These are phyloP conservation scores for Dipteronia dyeriana DNA, from an alignment of 345 rosid genomes.

Conservation along the genomic window DNA sequence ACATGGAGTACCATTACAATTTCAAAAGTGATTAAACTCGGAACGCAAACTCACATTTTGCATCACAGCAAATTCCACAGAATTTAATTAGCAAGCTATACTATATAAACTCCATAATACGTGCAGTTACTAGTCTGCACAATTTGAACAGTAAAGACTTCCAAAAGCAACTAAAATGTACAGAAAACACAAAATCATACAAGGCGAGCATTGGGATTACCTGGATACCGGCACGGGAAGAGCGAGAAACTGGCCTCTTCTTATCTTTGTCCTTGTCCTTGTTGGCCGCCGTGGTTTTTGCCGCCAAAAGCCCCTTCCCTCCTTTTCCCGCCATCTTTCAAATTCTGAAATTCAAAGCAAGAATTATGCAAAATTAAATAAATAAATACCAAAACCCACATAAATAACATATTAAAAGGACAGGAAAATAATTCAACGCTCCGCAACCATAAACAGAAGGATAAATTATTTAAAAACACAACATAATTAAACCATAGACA, in stretches of 20 bases:
- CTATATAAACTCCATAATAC: background rate
- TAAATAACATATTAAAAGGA: background rate
- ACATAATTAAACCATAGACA: background rate
- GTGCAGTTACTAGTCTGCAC: background rate
- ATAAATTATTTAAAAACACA: background rate
- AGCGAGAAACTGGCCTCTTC: constrained; percentile 83
- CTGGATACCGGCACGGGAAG: constrained; percentile 96
- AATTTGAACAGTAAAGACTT: background rate
- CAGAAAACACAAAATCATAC: background rate
- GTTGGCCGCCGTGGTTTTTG: constrained; percentile 79
- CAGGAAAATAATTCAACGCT: background rate
- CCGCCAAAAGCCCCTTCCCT: constrained; percentile 77
- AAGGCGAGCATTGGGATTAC: constrained; percentile 20
- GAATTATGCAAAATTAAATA: background rate
- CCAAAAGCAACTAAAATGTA: background rate
- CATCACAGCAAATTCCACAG: background rate
- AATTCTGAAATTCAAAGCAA: background rate
- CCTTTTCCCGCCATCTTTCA: constrained; percentile 88
- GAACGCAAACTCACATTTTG: background rate
- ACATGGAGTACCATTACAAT: background rate
- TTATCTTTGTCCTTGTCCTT: constrained; percentile 82
- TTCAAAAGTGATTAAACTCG: background rate
- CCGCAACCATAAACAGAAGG: too few species aligned
- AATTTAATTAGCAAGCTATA: background rate
- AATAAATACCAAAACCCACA: background rate